Conservation (phyloP, 192 early-diverging fungal genomes). For the Entomortierella parvispora region DNA sequence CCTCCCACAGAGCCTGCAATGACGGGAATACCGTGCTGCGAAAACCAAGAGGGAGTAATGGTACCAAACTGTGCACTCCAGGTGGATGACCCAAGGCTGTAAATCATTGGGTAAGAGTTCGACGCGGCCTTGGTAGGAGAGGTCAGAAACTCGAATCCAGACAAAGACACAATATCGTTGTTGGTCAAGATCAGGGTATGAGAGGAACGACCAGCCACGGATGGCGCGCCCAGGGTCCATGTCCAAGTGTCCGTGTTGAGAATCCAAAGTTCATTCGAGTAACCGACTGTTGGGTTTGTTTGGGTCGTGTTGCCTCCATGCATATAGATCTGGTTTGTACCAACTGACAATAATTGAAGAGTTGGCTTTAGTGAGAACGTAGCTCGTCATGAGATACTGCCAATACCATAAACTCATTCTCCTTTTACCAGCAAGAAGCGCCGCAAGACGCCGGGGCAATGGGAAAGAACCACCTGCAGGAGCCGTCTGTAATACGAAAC, state of each 20-base stretch:
- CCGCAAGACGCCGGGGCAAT: constrained; percentile 18
- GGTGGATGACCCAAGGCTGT: constrained; percentile 7
- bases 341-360: not conserved
- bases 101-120: constrained; percentile 27
- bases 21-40: constrained; percentile 13
- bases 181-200: constrained; percentile 27
- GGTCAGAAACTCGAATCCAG: constrained; percentile 35
- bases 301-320: constrained; percentile 49
- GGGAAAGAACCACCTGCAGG: constrained; percentile 13
- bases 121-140: constrained; percentile 9
- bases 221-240: constrained; percentile 13
- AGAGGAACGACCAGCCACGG: constrained; percentile 15
- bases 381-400: not conserved
- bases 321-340: constrained; percentile 32
- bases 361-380: not conserved
- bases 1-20: constrained; percentile 29
- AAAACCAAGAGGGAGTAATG: constrained; percentile 18
- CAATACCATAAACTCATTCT: not conserved
- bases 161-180: constrained; percentile 20
- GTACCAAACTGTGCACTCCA: constrained; percentile 36
- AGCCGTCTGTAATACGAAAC: too few species aligned
- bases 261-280: constrained; percentile 33
- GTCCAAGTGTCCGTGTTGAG: constrained; percentile 26
- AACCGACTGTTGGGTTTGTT: constrained; percentile 24
- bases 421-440: constrained; percentile 29